Percentiles rank a stretch among this genome's conserved stretches.
Evolutionary conservation across 2,329 filamentous ascomycete species (phyloP).

Genomic region (Penicillium sp.): DNA sequence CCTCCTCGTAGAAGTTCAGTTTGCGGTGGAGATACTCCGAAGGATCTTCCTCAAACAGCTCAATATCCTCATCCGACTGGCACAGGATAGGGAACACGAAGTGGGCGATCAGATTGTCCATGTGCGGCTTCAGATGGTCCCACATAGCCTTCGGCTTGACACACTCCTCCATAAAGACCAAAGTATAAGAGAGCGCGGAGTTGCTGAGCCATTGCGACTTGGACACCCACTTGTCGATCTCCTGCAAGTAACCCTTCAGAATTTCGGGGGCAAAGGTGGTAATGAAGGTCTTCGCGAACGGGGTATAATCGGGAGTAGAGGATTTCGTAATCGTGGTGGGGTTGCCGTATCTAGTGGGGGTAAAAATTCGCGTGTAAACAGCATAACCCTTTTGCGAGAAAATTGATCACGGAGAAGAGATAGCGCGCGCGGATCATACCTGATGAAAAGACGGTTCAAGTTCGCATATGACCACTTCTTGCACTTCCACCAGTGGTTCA

Average conservation of each 20-base stretch:
- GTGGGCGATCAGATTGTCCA: slow-evolving; percentile 90
- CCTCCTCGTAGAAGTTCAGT: slow-evolving; percentile 96
- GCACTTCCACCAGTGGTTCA: slow-evolving; percentile 98
- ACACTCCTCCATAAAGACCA: slow-evolving; percentile 95
- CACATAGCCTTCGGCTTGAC: slow-evolving; percentile 98
- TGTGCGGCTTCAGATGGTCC: slow-evolving; percentile 87
- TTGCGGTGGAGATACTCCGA: slow-evolving; percentile 97
- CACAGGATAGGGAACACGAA: slow-evolving; percentile 95
- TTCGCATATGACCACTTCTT: slow-evolving; percentile 99
- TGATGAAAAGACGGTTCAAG: slow-evolving; percentile 90
- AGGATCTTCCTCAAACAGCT: slow-evolving; percentile 91
- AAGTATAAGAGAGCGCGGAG: slow-evolving; percentile 86
- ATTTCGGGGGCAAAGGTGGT: slow-evolving; percentile 92
- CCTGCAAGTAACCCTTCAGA: slow-evolving; percentile 86
- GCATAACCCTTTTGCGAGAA: neutral
- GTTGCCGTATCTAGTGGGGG: slow-evolving; percentile 75
- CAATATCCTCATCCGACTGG: slow-evolving; percentile 86
- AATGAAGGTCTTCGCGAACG: slow-evolving; percentile 89
- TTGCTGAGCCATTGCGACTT: slow-evolving; percentile 95
- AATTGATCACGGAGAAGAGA: neutral
- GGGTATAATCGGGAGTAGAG: slow-evolving; percentile 74
- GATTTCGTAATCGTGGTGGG: slow-evolving; percentile 71
- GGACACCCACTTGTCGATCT: slow-evolving; percentile 97
- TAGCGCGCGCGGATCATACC: slow-evolving; percentile 54
- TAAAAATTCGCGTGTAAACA: slow-evolving; percentile 9